phyloP scores from a whole-genome alignment of 768 basidiomycete genomes.

The Hericium erinaceus region DNA sequence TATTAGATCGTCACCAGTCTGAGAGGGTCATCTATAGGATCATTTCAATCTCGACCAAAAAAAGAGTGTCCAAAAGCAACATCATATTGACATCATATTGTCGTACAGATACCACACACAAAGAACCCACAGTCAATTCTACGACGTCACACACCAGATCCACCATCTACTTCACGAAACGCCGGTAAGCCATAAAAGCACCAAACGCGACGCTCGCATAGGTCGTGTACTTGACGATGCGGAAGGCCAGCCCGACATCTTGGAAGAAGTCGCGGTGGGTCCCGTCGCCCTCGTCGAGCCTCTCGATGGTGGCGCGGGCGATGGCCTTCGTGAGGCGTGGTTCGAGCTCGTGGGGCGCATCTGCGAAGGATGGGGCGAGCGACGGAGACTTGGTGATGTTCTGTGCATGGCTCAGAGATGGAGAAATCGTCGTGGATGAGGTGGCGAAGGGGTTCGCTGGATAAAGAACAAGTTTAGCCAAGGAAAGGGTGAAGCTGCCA shows the following conservation, averaged over 20 bases:
- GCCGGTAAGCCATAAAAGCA: background rate
- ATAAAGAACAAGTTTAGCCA: too few species aligned
- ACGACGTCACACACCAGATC: background rate
- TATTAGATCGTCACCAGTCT: too few species aligned
- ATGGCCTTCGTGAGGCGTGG: background rate
- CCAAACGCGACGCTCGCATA: background rate
- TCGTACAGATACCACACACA: too few species aligned
- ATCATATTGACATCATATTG: background rate
- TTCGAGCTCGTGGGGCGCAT: background rate
- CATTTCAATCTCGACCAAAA: too few species aligned
- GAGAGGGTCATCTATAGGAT: too few species aligned
- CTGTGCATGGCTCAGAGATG: background rate
- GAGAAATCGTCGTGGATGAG: background rate
- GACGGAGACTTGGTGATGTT: background rate
- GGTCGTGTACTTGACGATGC: background rate
- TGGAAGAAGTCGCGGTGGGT: constrained; percentile 1
- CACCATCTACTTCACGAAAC: background rate
- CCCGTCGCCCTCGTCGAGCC: background rate
- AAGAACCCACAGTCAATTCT: background rate
- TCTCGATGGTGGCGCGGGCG: background rate
- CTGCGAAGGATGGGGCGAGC: background rate
- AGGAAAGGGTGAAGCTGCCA: background rate
- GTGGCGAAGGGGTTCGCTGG: background rate
- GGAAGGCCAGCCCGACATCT: background rate
- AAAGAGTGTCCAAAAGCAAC: too few species aligned